Percentiles rank a stretch among this genome's conserved stretches.
phyloP scores from a whole-genome alignment of 1,139 yeast genomes.

The Geotrichum europaeum region DNA sequence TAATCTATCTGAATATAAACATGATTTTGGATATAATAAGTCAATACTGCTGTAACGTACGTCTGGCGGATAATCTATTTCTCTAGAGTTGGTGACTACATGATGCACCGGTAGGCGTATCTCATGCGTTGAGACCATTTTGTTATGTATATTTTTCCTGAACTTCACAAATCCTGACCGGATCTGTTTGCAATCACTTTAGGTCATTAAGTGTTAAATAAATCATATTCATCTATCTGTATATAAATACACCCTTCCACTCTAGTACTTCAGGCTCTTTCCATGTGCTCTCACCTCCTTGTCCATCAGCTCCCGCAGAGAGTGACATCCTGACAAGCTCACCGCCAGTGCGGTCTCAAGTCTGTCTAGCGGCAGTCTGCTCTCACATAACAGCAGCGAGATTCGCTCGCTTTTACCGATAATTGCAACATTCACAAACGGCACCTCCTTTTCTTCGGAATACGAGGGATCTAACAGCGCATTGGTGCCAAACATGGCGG shows the following conservation, averaged over 20 bases:
- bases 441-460: conserved; percentile 77
- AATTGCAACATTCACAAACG: conserved; percentile 75
- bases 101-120: too few species aligned
- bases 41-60: too few species aligned
- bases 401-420: conserved; percentile 48
- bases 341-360: conserved; percentile 73
- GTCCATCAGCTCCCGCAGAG: conserved; percentile 81
- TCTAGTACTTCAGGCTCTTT: conserved; percentile 34
- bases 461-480: conserved; percentile 78
- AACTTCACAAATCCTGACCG: not conserved
- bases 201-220: too few species aligned
- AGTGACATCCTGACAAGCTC: conserved; percentile 84
- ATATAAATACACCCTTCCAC: not conserved
- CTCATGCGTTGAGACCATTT: too few species aligned
- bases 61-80: too few species aligned
- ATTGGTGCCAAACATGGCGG: conserved; percentile 67
- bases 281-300: conserved; percentile 72
- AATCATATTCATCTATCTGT: not conserved
- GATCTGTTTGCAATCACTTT: not conserved
- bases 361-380: conserved; percentile 76
- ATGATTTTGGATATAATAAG: too few species aligned
- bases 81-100: too few species aligned
- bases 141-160: too few species aligned
- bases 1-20: too few species aligned
- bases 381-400: conserved; percentile 47